Conservation (phyloP, 768 basidiomycete genomes). For the Termitomyces sp. region DNA sequence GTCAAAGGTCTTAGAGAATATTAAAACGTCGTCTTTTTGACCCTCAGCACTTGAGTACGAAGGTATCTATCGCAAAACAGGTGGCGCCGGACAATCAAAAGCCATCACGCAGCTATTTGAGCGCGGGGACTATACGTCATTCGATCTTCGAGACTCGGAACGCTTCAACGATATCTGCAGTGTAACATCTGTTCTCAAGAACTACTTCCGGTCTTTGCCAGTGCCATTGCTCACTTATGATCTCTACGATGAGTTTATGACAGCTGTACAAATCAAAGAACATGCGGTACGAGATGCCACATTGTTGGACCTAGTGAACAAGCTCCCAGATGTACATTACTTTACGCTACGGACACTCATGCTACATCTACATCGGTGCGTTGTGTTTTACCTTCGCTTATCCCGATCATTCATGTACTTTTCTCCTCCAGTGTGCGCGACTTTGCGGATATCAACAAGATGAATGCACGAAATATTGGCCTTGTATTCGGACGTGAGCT, state of each 20-base stretch:
- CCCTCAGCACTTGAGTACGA: slow-evolving; percentile 84
- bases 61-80: slow-evolving; percentile 97
- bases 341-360: slow-evolving; percentile 77
- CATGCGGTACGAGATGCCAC: slow-evolving; percentile 48
- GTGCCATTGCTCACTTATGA: slow-evolving; percentile 87
- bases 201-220: slow-evolving; percentile 91
- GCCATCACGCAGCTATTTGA: slow-evolving; percentile 93
- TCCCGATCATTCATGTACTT: slow-evolving; percentile 19
- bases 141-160: slow-evolving; percentile 83
- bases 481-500: slow-evolving; percentile 97
- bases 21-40: background rate
- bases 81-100: slow-evolving; percentile 89
- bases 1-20: background rate
- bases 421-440: slow-evolving; percentile 50
- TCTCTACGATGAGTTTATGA: slow-evolving; percentile 86
- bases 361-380: slow-evolving; percentile 83
- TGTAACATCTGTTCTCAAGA: slow-evolving; percentile 94
- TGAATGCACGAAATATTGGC: slow-evolving; percentile 93
- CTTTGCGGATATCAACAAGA: slow-evolving; percentile 71
- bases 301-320: slow-evolving; percentile 62
- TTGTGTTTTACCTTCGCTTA: slow-evolving; percentile 4
- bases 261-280: slow-evolving; percentile 68
- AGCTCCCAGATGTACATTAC: slow-evolving; percentile 85
- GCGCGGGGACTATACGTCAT: slow-evolving; percentile 81
- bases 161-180: slow-evolving; percentile 97